These are phyloP conservation scores for Brachypodium distachyon DNA, from an alignment of 202 grass and related monocot genomes.

Conservation along the genomic window DNA sequence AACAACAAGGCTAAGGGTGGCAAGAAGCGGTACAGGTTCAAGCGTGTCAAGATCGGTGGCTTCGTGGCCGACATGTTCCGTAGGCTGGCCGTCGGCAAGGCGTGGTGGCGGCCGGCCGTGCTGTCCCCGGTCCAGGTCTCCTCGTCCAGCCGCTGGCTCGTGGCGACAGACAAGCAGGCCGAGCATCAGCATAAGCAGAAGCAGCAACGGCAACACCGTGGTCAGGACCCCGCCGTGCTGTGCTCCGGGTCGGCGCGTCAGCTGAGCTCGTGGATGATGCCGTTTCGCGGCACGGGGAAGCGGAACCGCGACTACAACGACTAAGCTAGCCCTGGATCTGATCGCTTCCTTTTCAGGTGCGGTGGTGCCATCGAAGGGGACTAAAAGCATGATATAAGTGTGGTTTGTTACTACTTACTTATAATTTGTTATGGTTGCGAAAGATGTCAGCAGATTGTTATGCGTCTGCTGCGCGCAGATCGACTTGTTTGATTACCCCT, in stretches of 20 bases:
- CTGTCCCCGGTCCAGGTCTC: conserved; percentile 10
- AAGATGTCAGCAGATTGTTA: not conserved
- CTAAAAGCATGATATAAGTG: not conserved
- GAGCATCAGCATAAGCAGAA: not conserved
- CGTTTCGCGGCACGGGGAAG: conserved; percentile 22
- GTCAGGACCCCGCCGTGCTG: not conserved
- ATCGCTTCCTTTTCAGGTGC: not conserved
- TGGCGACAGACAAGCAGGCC: not conserved
- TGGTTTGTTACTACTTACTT: not conserved
- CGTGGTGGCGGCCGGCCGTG: not conserved
- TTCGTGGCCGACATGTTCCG: conserved; percentile 40
- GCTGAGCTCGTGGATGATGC: conserved; percentile 26
- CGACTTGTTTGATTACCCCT: conserved; percentile 8
- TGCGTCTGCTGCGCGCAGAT: not conserved
- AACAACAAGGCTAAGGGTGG: not conserved
- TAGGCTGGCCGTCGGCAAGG: conserved; percentile 25
- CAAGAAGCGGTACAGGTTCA: conserved; percentile 26
- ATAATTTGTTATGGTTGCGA: conserved; percentile 8
- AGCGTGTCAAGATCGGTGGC: conserved; percentile 26
- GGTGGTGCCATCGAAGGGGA: not conserved
- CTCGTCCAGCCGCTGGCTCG: conserved; percentile 47
- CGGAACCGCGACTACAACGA: not conserved
- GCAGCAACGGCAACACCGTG: not conserved
- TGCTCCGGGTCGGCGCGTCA: not conserved
- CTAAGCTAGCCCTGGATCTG: too few species aligned